Evolutionary conservation across 257 asterid genomes (phyloP).

Genomic region (Primulina tabacum): DNA sequence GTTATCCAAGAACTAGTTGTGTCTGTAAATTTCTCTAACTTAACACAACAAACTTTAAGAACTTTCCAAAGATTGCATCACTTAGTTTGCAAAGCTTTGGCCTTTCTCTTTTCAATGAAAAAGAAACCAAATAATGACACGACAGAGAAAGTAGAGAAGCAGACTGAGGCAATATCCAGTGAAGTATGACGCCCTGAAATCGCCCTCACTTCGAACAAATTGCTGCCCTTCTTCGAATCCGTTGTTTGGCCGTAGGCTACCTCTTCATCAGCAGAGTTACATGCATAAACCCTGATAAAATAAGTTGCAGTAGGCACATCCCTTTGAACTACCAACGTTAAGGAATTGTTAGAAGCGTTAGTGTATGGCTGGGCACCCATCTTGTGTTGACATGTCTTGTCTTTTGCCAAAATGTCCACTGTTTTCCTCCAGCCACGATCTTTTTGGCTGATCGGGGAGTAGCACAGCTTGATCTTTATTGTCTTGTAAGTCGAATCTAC

Average conservation of each 20-base stretch:
- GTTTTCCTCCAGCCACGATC: conserved; percentile 81
- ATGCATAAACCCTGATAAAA: conserved; percentile 57
- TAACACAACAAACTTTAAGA: neutral
- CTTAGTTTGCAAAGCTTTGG: conserved; percentile 26
- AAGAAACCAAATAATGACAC: conserved; percentile 64
- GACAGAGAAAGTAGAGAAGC: conserved; percentile 69
- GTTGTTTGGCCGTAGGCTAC: conserved; percentile 69
- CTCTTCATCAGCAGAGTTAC: conserved; percentile 30
- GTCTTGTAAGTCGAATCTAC: conserved; percentile 46
- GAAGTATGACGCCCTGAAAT: conserved; percentile 58
- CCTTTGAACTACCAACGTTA: conserved; percentile 40
- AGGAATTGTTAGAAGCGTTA: conserved; percentile 28
- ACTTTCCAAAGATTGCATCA: conserved; percentile 11
- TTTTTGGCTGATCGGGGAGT: conserved; percentile 66
- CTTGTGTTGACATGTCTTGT: conserved; percentile 69
- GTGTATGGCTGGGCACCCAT: conserved; percentile 40
- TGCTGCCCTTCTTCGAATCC: conserved; percentile 31
- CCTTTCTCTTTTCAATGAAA: conserved; percentile 55
- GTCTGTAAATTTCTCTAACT: neutral
- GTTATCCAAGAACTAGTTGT: neutral
- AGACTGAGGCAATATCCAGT: conserved; percentile 49
- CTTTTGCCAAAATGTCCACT: conserved; percentile 43
- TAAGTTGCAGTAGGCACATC: conserved; percentile 62
- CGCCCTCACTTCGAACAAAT: conserved; percentile 45
- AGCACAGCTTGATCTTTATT: conserved; percentile 53